Conservation (phyloP, 805 yeast species). For the Candida ortonii region DNA sequence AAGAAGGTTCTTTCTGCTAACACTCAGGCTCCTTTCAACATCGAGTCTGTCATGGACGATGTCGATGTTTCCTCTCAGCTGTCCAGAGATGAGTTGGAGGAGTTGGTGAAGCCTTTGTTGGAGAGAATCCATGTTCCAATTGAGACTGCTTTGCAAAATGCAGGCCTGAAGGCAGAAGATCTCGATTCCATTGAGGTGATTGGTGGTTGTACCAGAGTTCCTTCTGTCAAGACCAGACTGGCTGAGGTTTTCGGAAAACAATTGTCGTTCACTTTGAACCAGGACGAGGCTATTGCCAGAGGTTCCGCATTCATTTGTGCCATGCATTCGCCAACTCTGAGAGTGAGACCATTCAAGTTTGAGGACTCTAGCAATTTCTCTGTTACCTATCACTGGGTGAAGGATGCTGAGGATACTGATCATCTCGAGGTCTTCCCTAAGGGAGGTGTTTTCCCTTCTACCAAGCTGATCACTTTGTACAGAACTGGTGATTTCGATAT, state of each 20-base stretch:
- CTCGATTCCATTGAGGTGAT: conserved; percentile 90
- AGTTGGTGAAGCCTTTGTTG: conserved; percentile 77
- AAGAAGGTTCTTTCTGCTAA: conserved; percentile 97
- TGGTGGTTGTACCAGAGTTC: conserved; percentile 99
- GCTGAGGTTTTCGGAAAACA: conserved; percentile 78
- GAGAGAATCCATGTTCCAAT: conserved; percentile 74
- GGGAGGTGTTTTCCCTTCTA: conserved; percentile 90
- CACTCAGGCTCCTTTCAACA: conserved; percentile 87
- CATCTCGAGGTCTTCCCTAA: conserved; percentile 96
- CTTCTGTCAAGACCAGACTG: conserved; percentile 80
- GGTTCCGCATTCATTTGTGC: conserved; percentile 99
- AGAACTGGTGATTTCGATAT: conserved; percentile 86
- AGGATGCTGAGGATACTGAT: conserved; percentile 86
- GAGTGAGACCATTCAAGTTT: conserved; percentile 98
- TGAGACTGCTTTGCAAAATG: conserved; percentile 75
- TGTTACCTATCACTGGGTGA: conserved; percentile 93
- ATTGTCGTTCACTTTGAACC: conserved; percentile 92
- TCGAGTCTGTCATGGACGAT: conserved; percentile 97
- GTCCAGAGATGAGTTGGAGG: conserved; percentile 91
- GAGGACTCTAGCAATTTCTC: conserved; percentile 92
- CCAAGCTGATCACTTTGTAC: conserved; percentile 91
- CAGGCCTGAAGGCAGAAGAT: conserved; percentile 69
- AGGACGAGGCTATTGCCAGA: conserved; percentile 98
- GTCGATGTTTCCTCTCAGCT: conserved; percentile 89
- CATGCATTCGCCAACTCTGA: conserved; percentile 96